Base-by-base conservation (phyloP, 2,329 filamentous ascomycete genomes). In the Xylariaceae sp. region DNA sequence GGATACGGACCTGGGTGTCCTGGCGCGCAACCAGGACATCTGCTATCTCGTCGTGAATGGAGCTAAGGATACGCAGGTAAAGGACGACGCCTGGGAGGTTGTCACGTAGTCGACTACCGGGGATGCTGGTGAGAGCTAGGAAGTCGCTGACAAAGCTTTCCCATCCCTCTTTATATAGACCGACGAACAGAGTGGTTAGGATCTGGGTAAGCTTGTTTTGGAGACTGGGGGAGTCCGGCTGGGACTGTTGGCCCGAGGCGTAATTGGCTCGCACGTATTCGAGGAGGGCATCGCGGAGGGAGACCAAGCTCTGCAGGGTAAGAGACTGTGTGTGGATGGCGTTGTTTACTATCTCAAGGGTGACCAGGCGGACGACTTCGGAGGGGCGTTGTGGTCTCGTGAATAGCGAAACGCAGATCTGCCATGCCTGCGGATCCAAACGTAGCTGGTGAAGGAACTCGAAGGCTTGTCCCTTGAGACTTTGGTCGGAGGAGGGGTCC, bases 201-300 rank as follows among this genome's bases (percentile, higher is more conserved):
- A 91, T 96, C 74, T 99, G 94, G 45, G 92, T 91, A 62, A 99
- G 83, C 74, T 99, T 99, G 76, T 97, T 99, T 73, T 97, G 92
- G 43, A 99, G 86, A 61, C 83, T 81, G 29, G 83, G 71, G 6
- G 86, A 83, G 69, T 99, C 94, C 60, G 85, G 74, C 50, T 76
- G 72, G 55, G 78, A 76, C 53, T 80, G 78, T 7, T 76, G 71
- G 35, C 76, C 76, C 40, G 79, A 75, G 51, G 84, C 81, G 70
- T 96, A 97, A 47, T 81, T 84, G 64, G 86, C 82, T 61, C 83
- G 83, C 57, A 94, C 80, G 71, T 97, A 96, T 63, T 83, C 81
- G 74, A 96, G 78, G 62, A 99, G 76, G 44, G 84, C 87, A 64
- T 94, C 85, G 71, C 89, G 91, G 65, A 97, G 83, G 67, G 86